Conservation (phyloP, 768 basidiomycete species). For the Boletus huronensis region DNA sequence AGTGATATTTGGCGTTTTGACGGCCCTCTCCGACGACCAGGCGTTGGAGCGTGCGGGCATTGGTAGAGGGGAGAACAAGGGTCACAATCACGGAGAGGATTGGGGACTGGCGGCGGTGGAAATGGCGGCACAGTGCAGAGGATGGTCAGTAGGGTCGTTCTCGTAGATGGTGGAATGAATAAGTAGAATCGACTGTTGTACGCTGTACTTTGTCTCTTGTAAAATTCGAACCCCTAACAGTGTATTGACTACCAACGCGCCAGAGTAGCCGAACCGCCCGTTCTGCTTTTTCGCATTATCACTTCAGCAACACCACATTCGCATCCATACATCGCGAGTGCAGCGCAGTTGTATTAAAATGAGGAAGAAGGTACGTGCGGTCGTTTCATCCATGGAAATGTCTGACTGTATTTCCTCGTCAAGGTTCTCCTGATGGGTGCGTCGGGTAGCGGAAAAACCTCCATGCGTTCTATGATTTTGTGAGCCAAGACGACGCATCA, state of each 20-base stretch:
- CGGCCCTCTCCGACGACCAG: conserved; percentile 89
- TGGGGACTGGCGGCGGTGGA: conserved; percentile 98
- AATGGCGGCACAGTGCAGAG: conserved; percentile 66
- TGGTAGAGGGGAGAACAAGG: conserved; percentile 61
- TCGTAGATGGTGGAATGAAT: conserved; percentile 5
- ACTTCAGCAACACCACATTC: not conserved
- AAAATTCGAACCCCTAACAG: not conserved
- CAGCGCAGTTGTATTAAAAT: conserved; percentile 9
- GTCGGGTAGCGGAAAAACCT: conserved; percentile 91
- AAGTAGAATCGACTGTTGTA: conserved; percentile 8
- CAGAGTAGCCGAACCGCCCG: not conserved
- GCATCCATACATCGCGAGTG: not conserved
- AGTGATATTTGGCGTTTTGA: conserved; percentile 95
- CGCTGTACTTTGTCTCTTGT: not conserved
- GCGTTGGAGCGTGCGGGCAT: conserved; percentile 93
- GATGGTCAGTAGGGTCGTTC: conserved; percentile 73
- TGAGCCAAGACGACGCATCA: conserved; percentile 39
- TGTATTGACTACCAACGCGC: no score
- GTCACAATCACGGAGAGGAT: conserved; percentile 97
- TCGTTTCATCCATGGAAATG: not conserved
- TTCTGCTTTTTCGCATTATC: not conserved
- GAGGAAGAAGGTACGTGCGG: conserved; percentile 31
- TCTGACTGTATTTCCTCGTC: not conserved
- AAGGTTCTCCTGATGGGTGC: conserved; percentile 98
- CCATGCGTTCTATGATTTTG: conserved; percentile 99